Base-by-base conservation (phyloP, 495 filamentous ascomycete genomes). In the Lasiosphaeria miniovina region DNA sequence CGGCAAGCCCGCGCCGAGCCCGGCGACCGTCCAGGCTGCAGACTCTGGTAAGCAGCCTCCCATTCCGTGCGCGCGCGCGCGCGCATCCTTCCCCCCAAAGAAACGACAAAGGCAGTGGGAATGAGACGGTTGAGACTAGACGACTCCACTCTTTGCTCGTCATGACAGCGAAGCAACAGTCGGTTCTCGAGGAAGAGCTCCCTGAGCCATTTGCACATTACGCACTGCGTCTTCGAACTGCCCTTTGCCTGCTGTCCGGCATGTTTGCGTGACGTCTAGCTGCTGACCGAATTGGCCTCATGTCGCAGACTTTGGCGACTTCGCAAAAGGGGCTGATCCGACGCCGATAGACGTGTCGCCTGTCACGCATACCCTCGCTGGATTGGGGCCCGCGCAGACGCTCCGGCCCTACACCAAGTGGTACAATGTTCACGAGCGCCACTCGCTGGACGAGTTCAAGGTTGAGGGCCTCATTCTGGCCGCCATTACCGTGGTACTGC, bases 401-500 rank as follows among this genome's bases (percentile, higher is more conserved):
- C 65, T 71, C 38, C 72, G 71, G 33, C 85, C 90, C 11, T 96
- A 89, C 72, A 96, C 94, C 48, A 90, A 90, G 78, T 98, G 94
- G 94, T 98, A 98, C 77, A 90, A 91, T 40, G 79, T 98, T 35
- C 94, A 93, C 83, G 93, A 98, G 82, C 90, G 94, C 63, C 82
- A 89, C 63, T 84, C 82, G 10, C 77, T 87, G 52, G 76, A 74
- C 62, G 94, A 98, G 67, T 98, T 98, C 81, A 83, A 86, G 73
- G 81, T 87, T 68, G 94, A 98, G 77, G 86, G 90, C 49, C 76
- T 93, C 73, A 88, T 98, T 66, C 76, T 94, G 52, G 81, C 83
- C 11, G 80, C 90, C 63, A 82, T 97, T 61, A 64, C 86, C 32
- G 57, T 94, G 38, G 80, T 97, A 54, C 77, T 96, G 50, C 72